These are phyloP conservation scores for Atkinsonella texensis DNA, from an alignment of 2,329 filamentous ascomycete species.

Conservation along the genomic window DNA sequence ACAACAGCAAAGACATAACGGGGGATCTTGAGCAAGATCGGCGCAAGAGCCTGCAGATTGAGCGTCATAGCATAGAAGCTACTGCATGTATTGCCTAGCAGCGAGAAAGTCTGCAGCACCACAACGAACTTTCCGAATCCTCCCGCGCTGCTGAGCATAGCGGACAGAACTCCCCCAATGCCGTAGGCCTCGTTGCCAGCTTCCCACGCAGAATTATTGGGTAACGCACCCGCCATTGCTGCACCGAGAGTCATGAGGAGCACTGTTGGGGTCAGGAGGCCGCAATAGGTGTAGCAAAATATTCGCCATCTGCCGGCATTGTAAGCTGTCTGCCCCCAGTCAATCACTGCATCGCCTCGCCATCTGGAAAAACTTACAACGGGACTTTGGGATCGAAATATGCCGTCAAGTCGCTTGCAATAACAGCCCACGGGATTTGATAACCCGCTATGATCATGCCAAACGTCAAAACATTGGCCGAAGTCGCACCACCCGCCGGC, in stretches of 20 bases:
- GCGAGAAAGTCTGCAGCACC: constrained; percentile 42
- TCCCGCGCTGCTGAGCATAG: constrained; percentile 44
- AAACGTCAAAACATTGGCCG: constrained; percentile 39
- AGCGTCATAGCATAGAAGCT: constrained; percentile 51
- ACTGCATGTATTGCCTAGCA: constrained; percentile 47
- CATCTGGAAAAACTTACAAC: constrained; percentile 23
- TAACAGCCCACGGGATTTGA: constrained; percentile 48
- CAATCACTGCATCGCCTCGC: too few relatives aligned
- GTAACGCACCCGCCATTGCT: constrained; percentile 49
- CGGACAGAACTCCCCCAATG: constrained; percentile 46
- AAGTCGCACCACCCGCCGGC: constrained; percentile 27
- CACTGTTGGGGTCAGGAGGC: constrained; percentile 41
- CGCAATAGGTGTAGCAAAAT: constrained; percentile 44
- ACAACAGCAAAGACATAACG: constrained; percentile 46
- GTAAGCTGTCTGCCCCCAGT: constrained; percentile 3
- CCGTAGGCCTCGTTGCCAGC: constrained; percentile 39
- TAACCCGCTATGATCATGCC: constrained; percentile 51
- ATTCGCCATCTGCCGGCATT: constrained; percentile 23
- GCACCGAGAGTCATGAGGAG: constrained; percentile 51
- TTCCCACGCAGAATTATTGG: constrained; percentile 41
- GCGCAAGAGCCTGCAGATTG: constrained; percentile 51
- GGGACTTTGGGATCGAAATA: constrained; percentile 47
- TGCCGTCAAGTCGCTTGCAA: constrained; percentile 48
- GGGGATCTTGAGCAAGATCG: constrained; percentile 41
- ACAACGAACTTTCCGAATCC: constrained; percentile 52